Conservation (phyloP, 140 eudicot species). For the Flaveria floridana region DNA sequence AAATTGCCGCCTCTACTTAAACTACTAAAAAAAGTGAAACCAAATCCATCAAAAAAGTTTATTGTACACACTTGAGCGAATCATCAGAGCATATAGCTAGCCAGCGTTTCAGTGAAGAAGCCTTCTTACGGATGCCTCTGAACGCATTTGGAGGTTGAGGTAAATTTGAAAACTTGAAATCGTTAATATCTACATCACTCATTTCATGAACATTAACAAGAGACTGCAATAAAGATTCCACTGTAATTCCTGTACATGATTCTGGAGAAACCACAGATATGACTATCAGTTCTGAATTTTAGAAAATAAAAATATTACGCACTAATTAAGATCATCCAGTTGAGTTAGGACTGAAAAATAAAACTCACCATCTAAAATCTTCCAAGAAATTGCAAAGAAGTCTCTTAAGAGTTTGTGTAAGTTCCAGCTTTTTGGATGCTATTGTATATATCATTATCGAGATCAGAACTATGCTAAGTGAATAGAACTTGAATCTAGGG, state of each 20-base stretch:
- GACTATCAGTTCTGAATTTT: not conserved
- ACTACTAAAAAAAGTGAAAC: not conserved
- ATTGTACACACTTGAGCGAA: slow-evolving; percentile 57
- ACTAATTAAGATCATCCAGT: not conserved
- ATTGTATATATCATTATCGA: slow-evolving; percentile 14
- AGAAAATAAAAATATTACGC: not conserved
- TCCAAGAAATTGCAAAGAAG: slow-evolving; percentile 53
- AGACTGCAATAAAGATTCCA: slow-evolving; percentile 56
- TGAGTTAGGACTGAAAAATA: slow-evolving; percentile 3
- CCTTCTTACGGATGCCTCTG: slow-evolving; percentile 79
- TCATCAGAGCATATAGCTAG: slow-evolving; percentile 83
- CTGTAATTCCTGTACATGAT: slow-evolving; percentile 61
- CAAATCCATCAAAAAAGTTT: not conserved
- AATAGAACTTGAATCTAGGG: slow-evolving; percentile 17
- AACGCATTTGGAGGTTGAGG: slow-evolving; percentile 80
- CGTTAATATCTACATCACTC: slow-evolving; percentile 45
- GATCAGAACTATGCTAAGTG: slow-evolving; percentile 8
- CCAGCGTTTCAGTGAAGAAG: slow-evolving; percentile 83
- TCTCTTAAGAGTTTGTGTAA: slow-evolving; percentile 65
- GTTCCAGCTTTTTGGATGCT: slow-evolving; percentile 90
- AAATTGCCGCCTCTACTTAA: not conserved
- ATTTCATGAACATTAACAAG: slow-evolving; percentile 50
- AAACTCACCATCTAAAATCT: slow-evolving; percentile 64
- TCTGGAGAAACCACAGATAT: slow-evolving; percentile 39
- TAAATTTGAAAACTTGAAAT: slow-evolving; percentile 56